phyloP scores from a whole-genome alignment of 140 eudicot species.

The Ambrosia hybrid region DNA sequence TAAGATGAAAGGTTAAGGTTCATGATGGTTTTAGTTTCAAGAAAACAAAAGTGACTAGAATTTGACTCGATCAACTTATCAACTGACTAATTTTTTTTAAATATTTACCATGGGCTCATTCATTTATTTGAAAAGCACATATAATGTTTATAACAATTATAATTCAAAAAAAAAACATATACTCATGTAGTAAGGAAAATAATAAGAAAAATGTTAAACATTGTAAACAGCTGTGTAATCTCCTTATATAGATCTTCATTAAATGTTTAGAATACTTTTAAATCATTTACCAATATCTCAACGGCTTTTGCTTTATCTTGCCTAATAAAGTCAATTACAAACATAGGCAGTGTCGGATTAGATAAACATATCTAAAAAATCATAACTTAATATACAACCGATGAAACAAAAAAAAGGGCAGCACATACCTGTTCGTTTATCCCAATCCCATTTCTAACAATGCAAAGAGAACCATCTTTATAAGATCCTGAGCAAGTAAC shows the following conservation, averaged over 20 bases:
- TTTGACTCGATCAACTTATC: no score
- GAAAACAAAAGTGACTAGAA: no score
- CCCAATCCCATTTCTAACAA: conserved; percentile 95
- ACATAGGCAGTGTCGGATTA: not conserved
- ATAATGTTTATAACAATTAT: no score
- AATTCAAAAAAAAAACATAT: no score
- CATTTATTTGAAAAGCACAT: no score
- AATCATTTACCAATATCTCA: conserved; percentile 71
- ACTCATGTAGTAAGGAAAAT: no score
- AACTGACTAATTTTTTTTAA: no score
- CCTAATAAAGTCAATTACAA: conserved; percentile 39
- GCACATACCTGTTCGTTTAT: conserved; percentile 78
- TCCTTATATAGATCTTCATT: conserved; percentile 73
- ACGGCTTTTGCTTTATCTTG: conserved; percentile 82
- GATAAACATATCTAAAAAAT: not conserved
- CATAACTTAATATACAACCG: not conserved
- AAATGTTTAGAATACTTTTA: conserved; percentile 77
- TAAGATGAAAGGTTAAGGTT: no score
- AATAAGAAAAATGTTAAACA: no score
- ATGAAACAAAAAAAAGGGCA: not conserved
- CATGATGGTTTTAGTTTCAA: no score
- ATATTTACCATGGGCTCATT: no score
- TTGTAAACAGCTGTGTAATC: conserved; percentile 67
- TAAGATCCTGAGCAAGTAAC: conserved; percentile 99
- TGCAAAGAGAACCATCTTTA: conserved; percentile 95